Conservation (phyloP, 225 moss, liverwort and hornwort genomes). For the Neckera pumila region DNA sequence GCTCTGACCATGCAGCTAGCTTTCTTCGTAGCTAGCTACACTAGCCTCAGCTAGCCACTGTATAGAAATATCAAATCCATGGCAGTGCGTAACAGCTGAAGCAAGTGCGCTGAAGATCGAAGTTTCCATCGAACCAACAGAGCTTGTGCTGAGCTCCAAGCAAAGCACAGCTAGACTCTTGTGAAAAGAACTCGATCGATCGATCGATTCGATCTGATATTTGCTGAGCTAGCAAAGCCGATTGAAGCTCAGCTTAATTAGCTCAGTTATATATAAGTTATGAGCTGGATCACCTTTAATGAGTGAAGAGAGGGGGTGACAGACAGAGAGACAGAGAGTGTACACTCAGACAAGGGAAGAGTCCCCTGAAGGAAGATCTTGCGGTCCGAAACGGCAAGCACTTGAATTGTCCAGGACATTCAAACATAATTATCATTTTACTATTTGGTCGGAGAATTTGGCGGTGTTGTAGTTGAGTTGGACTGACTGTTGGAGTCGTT, state of each 20-base stretch:
- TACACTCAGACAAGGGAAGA: neutral
- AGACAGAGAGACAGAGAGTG: neutral
- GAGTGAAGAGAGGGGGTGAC: neutral
- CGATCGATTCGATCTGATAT: neutral
- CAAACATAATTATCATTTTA: neutral
- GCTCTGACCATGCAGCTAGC: neutral
- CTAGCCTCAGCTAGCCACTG: neutral
- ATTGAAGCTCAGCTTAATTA: neutral
- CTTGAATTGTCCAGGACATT: neutral
- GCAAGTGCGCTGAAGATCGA: neutral
- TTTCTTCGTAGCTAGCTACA: neutral
- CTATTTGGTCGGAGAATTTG: conserved; percentile 14
- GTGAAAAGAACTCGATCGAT: neutral
- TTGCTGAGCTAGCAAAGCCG: neutral
- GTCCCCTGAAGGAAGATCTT: neutral
- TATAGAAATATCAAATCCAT: neutral
- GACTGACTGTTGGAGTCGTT: neutral
- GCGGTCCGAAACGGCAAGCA: neutral
- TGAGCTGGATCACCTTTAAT: neutral
- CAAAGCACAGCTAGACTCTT: neutral
- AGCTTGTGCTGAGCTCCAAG: neutral
- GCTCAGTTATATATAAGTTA: neutral
- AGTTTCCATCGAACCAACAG: neutral
- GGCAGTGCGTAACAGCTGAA: neutral
- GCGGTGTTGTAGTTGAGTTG: neutral